Base-by-base conservation (phyloP, 805 yeast species). In the Zygosaccharomyces kombuchaensis region DNA sequence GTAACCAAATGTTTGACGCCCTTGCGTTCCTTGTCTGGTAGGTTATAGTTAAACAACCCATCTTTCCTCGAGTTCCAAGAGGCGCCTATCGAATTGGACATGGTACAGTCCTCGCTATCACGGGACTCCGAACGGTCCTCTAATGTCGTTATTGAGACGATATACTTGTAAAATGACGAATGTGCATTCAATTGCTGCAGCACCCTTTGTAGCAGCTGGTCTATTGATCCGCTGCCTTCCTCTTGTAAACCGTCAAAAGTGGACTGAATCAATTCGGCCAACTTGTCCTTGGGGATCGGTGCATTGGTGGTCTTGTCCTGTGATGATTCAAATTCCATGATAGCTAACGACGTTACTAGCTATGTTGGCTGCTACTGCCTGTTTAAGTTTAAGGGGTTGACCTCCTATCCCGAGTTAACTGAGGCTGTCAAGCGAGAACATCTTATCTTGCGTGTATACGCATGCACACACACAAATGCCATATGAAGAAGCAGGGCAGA, bases 31-130 rank as follows among this genome's bases (percentile, higher is more conserved):
- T 53, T 58, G 7, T 49, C 30, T 6, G 54, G 52, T 10, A 71
- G 46, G 40, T 64, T 65, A 16, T 74, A 45, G 19, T 69, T 69
- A 9, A 73, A 62, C 27, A 70, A 63, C 2, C 86, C 87, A 59
- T 82, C 88, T 37, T 69, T 77, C 9, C 66, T 62, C 7, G 67
- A 57, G 50, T 80, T 80, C 85, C 86, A 81, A 4, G 73, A 65
- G 0, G 82, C 74, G 9, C 82, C 83, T 39, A 78, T 66, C 4
- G 69, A 61, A 8, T 73, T 65, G 2, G 63, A 52, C 14, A 73
- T 44, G 8, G 43, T 40, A 7, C 58, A 38, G 35, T 54, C 4
- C 17, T 30, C 31, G 26, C 27, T 42, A 17, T 17, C 43, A 2
- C 58, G 55, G 16, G 64, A 57, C 1, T 53, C 51, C 9, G 55